These are phyloP conservation scores for Porodaedalea pini DNA, from an alignment of 1,284 basidiomycete species.

Conservation along the genomic window DNA sequence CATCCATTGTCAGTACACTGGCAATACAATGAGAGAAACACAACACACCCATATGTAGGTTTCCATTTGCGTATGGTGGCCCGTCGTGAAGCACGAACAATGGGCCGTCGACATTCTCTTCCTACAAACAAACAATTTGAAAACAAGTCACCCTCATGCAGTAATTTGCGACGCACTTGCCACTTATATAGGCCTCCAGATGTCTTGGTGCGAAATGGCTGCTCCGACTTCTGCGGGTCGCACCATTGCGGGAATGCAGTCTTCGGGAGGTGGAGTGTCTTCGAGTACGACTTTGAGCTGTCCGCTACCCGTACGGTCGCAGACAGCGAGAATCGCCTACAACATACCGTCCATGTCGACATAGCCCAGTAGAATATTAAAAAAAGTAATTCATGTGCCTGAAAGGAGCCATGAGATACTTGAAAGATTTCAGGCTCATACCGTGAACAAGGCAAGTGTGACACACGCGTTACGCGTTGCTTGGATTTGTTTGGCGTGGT, in stretches of 20 bases:
- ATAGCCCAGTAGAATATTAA: not conserved
- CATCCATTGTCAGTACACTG: not conserved
- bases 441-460: slow-evolving; percentile 6
- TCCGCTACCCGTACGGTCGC: not conserved
- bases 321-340: slow-evolving; percentile 5
- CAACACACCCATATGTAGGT: slow-evolving; percentile 85
- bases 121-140: slow-evolving; percentile 39
- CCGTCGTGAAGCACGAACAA: slow-evolving; percentile 92
- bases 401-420: not conserved
- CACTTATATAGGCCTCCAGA: slow-evolving; percentile 78
- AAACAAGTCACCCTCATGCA: slow-evolving; percentile 3
- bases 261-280: slow-evolving; percentile 81
- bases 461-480: slow-evolving; percentile 19
- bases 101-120: slow-evolving; percentile 57
- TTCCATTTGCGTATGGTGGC: slow-evolving; percentile 96
- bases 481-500: slow-evolving; percentile 18
- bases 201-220: slow-evolving; percentile 60
- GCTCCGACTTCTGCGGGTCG: slow-evolving; percentile 64
- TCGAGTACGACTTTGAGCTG: slow-evolving; percentile 40
- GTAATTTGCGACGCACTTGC: slow-evolving; percentile 61
- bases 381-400: not conserved
- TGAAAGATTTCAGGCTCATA: not conserved
- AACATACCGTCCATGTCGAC: slow-evolving; percentile 4
- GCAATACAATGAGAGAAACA: not conserved
- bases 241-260: slow-evolving; percentile 79